phyloP scores from a whole-genome alignment of 2,329 filamentous ascomycete genomes.

The Cladosporium sp. region DNA sequence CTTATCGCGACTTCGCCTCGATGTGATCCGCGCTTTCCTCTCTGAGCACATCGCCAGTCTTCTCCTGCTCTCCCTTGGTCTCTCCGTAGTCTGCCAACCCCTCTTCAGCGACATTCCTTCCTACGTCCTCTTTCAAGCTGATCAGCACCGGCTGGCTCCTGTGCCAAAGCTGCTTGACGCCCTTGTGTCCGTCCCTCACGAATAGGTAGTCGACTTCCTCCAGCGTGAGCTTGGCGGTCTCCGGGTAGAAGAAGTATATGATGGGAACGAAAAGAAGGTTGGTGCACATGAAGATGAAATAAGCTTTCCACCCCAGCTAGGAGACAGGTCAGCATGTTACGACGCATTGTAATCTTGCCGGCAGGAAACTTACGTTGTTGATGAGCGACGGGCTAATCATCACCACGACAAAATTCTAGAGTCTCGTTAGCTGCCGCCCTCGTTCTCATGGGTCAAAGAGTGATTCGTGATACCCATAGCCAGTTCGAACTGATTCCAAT shows the following conservation, averaged over 20 bases:
- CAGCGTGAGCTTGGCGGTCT: slow-evolving; percentile 38
- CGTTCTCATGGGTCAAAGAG: slow-evolving; percentile 7
- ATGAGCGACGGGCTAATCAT: slow-evolving; percentile 49
- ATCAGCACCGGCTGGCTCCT: slow-evolving; percentile 21
- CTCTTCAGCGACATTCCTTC: slow-evolving; percentile 1
- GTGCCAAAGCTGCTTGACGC: slow-evolving; percentile 17
- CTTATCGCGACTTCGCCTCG: slow-evolving; percentile 1
- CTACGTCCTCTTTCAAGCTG: slow-evolving; percentile 17
- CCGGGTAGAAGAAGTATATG: slow-evolving; percentile 44
- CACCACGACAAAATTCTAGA: slow-evolving; percentile 44
- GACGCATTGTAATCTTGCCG: background rate
- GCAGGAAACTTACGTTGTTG: slow-evolving; percentile 26
- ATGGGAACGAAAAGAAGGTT: slow-evolving; percentile 43
- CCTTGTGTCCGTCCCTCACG: slow-evolving; percentile 24
- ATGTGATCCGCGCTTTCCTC: slow-evolving; percentile 1
- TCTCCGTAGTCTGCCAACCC: slow-evolving; percentile 12
- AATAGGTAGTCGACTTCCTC: slow-evolving; percentile 43
- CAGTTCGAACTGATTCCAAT: slow-evolving; percentile 46
- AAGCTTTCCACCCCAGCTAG: slow-evolving; percentile 45
- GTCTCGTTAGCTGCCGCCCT: slow-evolving; percentile 2
- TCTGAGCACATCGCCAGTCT: background rate
- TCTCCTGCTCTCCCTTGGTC: slow-evolving; percentile 10
- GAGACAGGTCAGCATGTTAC: slow-evolving; percentile 15
- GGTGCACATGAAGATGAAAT: slow-evolving; percentile 47
- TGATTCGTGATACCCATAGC: slow-evolving; percentile 29